phyloP scores from a whole-genome alignment of 2,329 filamentous ascomycete species.

The Fusarium sp. region DNA sequence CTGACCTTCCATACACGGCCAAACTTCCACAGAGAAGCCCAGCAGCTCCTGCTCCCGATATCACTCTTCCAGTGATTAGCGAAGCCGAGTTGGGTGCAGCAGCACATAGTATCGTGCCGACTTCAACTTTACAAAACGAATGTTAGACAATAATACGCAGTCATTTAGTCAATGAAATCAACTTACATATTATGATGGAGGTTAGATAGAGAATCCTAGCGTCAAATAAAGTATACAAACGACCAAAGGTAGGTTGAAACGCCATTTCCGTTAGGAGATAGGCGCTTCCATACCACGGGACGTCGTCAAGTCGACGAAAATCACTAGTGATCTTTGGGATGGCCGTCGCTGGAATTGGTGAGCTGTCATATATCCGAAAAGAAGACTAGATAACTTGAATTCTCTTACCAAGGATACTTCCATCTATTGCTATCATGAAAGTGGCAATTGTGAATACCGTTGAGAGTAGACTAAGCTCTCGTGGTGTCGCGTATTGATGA shows the following conservation, averaged over 20 bases:
- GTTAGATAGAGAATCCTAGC: conserved; percentile 5
- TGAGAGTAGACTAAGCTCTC: conserved; percentile 17
- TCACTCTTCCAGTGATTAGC: conserved; percentile 47
- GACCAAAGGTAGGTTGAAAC: conserved; percentile 11
- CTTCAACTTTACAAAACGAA: conserved; percentile 58
- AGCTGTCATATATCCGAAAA: neutral
- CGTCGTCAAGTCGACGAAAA: conserved; percentile 6
- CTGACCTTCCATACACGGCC: conserved; percentile 39
- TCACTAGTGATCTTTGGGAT: conserved; percentile 9
- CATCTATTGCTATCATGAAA: conserved; percentile 21
- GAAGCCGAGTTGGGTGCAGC: conserved; percentile 16
- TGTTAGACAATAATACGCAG: conserved; percentile 38
- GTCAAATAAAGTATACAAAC: conserved; percentile 6
- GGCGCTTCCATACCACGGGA: conserved; percentile 10
- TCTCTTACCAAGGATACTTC: conserved; percentile 13
- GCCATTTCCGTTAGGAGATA: conserved; percentile 14
- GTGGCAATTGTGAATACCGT: conserved; percentile 26
- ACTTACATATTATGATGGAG: conserved; percentile 13
- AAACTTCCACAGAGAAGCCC: conserved; percentile 34
- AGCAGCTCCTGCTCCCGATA: conserved; percentile 57
- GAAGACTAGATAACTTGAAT: neutral
- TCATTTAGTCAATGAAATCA: too few species aligned
- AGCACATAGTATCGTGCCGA: conserved; percentile 58
- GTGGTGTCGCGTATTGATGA: conserved; percentile 21
- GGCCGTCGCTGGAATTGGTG: neutral